Evolutionary conservation across 2,329 filamentous ascomycete species (phyloP).

Genomic region (Cercospora sp.): DNA sequence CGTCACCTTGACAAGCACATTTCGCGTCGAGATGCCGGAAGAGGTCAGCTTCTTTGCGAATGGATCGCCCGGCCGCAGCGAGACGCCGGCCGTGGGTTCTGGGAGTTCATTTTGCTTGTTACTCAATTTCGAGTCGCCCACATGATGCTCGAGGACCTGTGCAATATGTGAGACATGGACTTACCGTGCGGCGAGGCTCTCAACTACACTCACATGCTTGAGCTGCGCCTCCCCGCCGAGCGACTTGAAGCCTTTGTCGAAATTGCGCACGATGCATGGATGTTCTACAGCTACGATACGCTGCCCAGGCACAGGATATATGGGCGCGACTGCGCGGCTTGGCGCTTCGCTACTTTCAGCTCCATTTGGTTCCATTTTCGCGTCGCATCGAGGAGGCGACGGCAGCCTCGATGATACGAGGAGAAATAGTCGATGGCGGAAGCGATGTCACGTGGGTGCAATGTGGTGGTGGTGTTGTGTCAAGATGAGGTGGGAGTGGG

Average conservation of each 20-base stretch:
- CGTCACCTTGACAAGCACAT: slow-evolving; percentile 81
- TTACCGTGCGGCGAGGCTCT: not conserved
- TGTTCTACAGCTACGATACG: slow-evolving; percentile 65
- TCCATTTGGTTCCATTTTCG: slow-evolving; percentile 1
- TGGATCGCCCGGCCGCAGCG: slow-evolving; percentile 76
- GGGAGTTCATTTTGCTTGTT: slow-evolving; percentile 27
- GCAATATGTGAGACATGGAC: slow-evolving; percentile 18
- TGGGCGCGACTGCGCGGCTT: slow-evolving; percentile 27
- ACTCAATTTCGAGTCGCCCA: slow-evolving; percentile 35
- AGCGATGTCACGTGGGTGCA: not conserved
- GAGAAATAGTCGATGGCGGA: not conserved
- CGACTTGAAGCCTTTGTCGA: slow-evolving; percentile 64
- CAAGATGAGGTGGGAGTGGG: not conserved
- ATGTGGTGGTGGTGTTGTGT: not conserved
- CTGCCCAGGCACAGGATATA: slow-evolving; percentile 53
- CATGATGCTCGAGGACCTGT: slow-evolving; percentile 37
- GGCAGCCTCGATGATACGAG: slow-evolving; percentile 1
- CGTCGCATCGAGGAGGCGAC: not conserved
- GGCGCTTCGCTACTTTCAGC: not conserved
- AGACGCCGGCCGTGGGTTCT: slow-evolving; percentile 62
- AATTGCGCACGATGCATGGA: slow-evolving; percentile 64
- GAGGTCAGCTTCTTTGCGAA: slow-evolving; percentile 77
- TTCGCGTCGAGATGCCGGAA: slow-evolving; percentile 72
- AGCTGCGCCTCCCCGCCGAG: slow-evolving; percentile 59
- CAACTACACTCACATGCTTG: slow-evolving; percentile 48